A percentile compares a stretch with the other conserved stretches of the same genome.
These are phyloP conservation scores for Cephalotrichum gorgonifer DNA, from an alignment of 2,329 filamentous ascomycete genomes.

Conservation along the genomic window DNA sequence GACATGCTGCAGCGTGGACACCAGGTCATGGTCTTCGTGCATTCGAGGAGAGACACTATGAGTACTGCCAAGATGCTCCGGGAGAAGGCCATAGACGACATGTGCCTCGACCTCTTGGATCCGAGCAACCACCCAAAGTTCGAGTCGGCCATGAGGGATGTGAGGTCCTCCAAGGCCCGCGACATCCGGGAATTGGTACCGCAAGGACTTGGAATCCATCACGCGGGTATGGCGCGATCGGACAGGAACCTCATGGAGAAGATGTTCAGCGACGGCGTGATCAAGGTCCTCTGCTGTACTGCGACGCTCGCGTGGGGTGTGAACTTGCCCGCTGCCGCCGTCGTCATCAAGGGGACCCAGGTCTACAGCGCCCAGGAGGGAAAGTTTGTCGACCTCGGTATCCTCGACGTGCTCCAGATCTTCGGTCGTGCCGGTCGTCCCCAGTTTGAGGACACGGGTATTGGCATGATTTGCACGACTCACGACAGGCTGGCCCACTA, in stretches of 20 bases:
- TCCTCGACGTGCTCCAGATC: constrained; percentile 93
- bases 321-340: constrained; percentile 90
- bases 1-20: constrained; percentile 89
- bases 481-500: constrained; percentile 92
- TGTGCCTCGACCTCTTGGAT: constrained; percentile 73
- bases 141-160: constrained; percentile 67
- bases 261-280: constrained; percentile 80
- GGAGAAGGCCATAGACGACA: constrained; percentile 75
- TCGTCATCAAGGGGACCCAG: constrained; percentile 96
- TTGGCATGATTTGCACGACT: constrained; percentile 95
- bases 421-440: constrained; percentile 97
- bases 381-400: constrained; percentile 92
- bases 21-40: constrained; percentile 98
- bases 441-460: constrained; percentile 94
- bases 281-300: constrained; percentile 96
- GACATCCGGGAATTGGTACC: constrained; percentile 83
- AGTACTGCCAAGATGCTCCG: constrained; percentile 76
- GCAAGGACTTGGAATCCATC: constrained; percentile 89
- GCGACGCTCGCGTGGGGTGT: constrained; percentile 98
- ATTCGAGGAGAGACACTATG: constrained; percentile 89
- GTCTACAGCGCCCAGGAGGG: constrained; percentile 94
- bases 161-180: constrained; percentile 74
- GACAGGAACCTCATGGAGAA: constrained; percentile 95
- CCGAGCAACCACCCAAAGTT: constrained; percentile 70
- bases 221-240: constrained; percentile 90